phyloP scores from a whole-genome alignment of 2,329 filamentous ascomycete species.

The Rhinocladiella mackenziei region DNA sequence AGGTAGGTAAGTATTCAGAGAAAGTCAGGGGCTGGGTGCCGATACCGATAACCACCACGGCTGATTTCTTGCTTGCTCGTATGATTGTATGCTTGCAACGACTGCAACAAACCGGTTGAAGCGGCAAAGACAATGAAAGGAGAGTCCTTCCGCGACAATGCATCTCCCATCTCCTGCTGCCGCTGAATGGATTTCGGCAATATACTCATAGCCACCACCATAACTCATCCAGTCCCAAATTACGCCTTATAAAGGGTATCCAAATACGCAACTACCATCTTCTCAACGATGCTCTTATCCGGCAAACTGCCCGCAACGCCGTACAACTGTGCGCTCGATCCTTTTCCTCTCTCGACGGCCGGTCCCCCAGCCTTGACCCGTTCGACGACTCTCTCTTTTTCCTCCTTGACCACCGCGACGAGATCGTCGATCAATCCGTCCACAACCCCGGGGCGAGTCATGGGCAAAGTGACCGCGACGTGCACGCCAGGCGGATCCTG shows the following conservation, averaged over 20 bases:
- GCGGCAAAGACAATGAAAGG: too few species aligned
- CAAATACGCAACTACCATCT: slow-evolving; percentile 84
- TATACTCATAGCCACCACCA: slow-evolving; percentile 3
- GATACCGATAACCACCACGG: too few species aligned
- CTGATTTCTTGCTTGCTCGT: too few species aligned
- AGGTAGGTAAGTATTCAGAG: too few species aligned
- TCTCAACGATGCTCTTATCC: slow-evolving; percentile 91
- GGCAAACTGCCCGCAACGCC: slow-evolving; percentile 92
- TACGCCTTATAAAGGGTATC: slow-evolving; percentile 88
- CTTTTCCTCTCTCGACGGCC: slow-evolving; percentile 48
- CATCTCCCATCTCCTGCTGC: too few species aligned
- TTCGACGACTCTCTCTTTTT: slow-evolving; percentile 76
- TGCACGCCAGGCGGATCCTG: slow-evolving; percentile 91
- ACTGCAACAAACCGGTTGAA: too few species aligned
- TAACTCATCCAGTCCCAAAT: slow-evolving; percentile 16
- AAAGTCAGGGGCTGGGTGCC: too few species aligned
- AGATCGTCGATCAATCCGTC: slow-evolving; percentile 74
- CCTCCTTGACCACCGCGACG: slow-evolving; percentile 55
- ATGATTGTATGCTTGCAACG: too few species aligned
- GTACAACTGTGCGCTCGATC: slow-evolving; percentile 81
- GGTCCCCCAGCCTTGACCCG: slow-evolving; percentile 41
- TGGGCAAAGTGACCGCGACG: slow-evolving; percentile 82
- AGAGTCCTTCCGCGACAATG: too few species aligned
- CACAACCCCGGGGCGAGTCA: slow-evolving; percentile 66
- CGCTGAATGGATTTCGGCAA: too few species aligned